Percentiles rank a stretch among this genome's conserved stretches.
phyloP scores from a whole-genome alignment of 208 protist genomes.

The Wallacemonas sp. region DNA sequence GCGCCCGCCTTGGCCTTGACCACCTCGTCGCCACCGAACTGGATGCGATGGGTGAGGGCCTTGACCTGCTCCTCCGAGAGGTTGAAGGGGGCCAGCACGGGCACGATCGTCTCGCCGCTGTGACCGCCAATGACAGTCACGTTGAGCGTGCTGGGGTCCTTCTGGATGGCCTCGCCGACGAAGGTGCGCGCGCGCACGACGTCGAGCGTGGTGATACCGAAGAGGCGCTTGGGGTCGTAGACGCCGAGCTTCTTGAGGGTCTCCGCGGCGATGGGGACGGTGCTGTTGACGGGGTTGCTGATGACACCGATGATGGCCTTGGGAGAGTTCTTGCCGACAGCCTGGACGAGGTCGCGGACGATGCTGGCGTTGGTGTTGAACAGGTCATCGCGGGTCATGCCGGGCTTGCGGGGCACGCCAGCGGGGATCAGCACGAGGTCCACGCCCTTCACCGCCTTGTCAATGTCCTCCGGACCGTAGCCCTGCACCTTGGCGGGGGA shows the following conservation, averaged over 20 bases:
- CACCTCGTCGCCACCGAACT: constrained; percentile 95
- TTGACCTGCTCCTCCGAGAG: constrained; percentile 41
- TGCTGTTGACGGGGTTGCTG: constrained; percentile 97
- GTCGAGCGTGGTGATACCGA: constrained; percentile 94
- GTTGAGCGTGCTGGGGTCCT: constrained; percentile 41
- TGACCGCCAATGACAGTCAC: constrained; percentile 96
- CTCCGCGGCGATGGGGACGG: constrained; percentile 93
- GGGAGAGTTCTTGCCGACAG: constrained; percentile 81
- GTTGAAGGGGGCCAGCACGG: constrained; percentile 55
- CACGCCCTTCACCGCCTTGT: constrained; percentile 68
- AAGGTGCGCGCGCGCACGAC: constrained; percentile 92
- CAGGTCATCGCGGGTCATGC: constrained; percentile 97
- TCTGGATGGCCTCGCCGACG: constrained; percentile 70
- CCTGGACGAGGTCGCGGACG: constrained; percentile 87
- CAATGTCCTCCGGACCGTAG: constrained; percentile 68
- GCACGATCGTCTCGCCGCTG: constrained; percentile 95
- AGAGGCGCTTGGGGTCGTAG: constrained; percentile 87
- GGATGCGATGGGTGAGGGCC: constrained; percentile 78
- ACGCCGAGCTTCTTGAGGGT: constrained; percentile 89
- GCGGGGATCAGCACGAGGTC: constrained; percentile 95
- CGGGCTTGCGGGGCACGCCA: constrained; percentile 96
- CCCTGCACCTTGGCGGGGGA: constrained; percentile 56
- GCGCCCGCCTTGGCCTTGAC: constrained; percentile 95
- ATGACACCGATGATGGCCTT: constrained; percentile 93
- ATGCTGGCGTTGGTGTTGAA: constrained; percentile 97